Conservation (phyloP, 2,329 filamentous ascomycete species). For the Diaporthe citriasiana region DNA sequence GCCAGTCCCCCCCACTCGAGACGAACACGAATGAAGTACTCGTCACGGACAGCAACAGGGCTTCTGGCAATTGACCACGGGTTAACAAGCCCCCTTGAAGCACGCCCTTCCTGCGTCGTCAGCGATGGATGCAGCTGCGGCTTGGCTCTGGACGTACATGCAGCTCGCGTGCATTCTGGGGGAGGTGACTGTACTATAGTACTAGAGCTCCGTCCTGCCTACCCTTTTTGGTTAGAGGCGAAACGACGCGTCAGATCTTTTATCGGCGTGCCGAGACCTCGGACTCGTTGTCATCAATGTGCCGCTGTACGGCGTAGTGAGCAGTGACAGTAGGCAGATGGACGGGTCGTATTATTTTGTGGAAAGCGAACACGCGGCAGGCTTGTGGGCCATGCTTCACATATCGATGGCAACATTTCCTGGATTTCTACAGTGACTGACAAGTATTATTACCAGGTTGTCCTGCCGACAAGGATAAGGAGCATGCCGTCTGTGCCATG, state of each 20-base stretch:
- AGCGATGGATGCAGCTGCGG: conserved; percentile 39
- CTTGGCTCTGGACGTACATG: conserved; percentile 40
- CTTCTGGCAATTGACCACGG: conserved; percentile 37
- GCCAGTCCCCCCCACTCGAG: conserved; percentile 23
- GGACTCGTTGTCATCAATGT: conserved; percentile 21
- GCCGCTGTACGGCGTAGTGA: conserved; percentile 3
- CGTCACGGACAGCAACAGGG: conserved; percentile 37
- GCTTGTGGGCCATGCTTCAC: conserved; percentile 14
- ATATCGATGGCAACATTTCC: not conserved
- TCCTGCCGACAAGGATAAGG: conserved; percentile 21
- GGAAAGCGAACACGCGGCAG: conserved; percentile 20
- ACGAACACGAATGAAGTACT: conserved; percentile 16
- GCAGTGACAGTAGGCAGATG: conserved; percentile 4
- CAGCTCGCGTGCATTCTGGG: conserved; percentile 42
- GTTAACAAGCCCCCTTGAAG: conserved; percentile 25
- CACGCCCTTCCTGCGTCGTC: conserved; percentile 33
- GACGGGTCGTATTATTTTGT: conserved; percentile 7
- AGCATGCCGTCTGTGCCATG: conserved; percentile 24
- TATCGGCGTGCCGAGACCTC: conserved; percentile 31
- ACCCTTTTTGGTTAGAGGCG: conserved; percentile 40
- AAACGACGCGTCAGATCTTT: conserved; percentile 5
- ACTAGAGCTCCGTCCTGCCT: conserved; percentile 40
- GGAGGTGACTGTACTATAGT: conserved; percentile 6
- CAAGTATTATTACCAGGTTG: conserved; percentile 22
- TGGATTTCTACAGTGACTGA: not conserved